Base-by-base conservation (phyloP, 306 rosid genomes). In the Lablab purpureus region DNA sequence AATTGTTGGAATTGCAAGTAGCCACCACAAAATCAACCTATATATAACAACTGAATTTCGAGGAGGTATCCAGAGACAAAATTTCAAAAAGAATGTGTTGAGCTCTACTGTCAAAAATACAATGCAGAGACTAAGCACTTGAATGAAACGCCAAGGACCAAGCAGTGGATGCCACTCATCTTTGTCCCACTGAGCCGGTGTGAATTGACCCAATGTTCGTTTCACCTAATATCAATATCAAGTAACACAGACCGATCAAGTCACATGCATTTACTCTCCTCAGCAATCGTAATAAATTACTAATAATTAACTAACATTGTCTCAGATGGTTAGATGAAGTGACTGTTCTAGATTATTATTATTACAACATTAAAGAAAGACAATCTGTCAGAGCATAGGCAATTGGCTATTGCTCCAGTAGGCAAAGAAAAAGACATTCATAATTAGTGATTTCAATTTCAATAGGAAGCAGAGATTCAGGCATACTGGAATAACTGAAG, bases 151-250 rank as follows among this genome's bases (percentile, higher is more conserved):
- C 97, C 96, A 96, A 5, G 99, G 99, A 81, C 94, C 99, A 13
- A 91, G 97, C 84, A 96, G 83, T 11, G 99, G 99, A 76, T 90
- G 98, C 99, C 99, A 91, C 90, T 96, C 97, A 21, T 96, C 99
- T 85, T 96, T 96, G 90, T 96, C 99, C 99, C 99, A 96, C 81
- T 85, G 91, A 5, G 99, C 99, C 6, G 99, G 99, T 4, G 96
- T 96, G 84, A 96, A 96, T 75, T 96, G 98, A 46, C 91, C 94
- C 73, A 96, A 85, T 12, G 97, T 91, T 78, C 99, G 84, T 82
- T 96, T 96, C 58, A 96, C 93, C 99, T 96, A 86, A 67, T 82
- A 64, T 54, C 32, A 51, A 52, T n/a, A 46, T 46, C 41, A 18
- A 7, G 43, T 62, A 34, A 23, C 49, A 25, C 1, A 67, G 36